phyloP scores from a whole-genome alignment of 1,284 basidiomycete species.

The Cutaneotrichosporon mucoides region DNA sequence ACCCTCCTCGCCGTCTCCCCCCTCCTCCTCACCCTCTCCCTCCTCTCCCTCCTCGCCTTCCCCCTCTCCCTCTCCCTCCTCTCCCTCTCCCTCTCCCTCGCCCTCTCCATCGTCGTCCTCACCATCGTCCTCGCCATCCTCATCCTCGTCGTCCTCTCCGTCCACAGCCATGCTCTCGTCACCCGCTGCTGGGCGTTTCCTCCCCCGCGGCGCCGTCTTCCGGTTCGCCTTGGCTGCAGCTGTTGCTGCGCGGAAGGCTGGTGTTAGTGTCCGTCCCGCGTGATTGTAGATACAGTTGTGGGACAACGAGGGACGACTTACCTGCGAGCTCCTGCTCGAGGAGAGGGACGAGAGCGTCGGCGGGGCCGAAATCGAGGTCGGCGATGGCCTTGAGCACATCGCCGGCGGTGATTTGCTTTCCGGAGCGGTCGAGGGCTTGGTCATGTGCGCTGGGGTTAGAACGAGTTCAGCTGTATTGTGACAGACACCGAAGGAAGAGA shows the following conservation, averaged over 20 bases:
- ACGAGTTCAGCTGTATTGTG: too few relatives aligned
- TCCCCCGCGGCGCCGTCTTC: conserved; percentile 27
- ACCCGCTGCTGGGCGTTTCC: conserved; percentile 23
- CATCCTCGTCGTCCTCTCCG: conserved; percentile 37
- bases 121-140: conserved; percentile 29
- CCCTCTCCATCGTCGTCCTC: background rate
- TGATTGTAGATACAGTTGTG: background rate
- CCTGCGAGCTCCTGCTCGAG: conserved; percentile 70
- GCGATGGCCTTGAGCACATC: conserved; percentile 84
- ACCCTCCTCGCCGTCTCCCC: conserved; percentile 6
- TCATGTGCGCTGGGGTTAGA: conserved; percentile 66
- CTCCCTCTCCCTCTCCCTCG: conserved; percentile 22
- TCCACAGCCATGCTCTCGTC: conserved; percentile 7
- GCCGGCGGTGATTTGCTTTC: conserved; percentile 80
- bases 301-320: conserved; percentile 43
- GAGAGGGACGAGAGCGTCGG: conserved; percentile 62
- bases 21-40: conserved; percentile 9
- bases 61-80: conserved; percentile 20
- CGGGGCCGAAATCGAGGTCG: conserved; percentile 62
- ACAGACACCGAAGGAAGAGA: too few relatives aligned
- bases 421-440: conserved; percentile 72
- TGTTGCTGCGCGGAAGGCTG: conserved; percentile 36
- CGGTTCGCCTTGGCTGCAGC: conserved; percentile 25
- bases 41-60: conserved; percentile 15
- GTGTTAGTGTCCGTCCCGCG: background rate